Evolutionary conservation across 148 eudicot species (phyloP).

Genomic region (Arbutus unedo): DNA sequence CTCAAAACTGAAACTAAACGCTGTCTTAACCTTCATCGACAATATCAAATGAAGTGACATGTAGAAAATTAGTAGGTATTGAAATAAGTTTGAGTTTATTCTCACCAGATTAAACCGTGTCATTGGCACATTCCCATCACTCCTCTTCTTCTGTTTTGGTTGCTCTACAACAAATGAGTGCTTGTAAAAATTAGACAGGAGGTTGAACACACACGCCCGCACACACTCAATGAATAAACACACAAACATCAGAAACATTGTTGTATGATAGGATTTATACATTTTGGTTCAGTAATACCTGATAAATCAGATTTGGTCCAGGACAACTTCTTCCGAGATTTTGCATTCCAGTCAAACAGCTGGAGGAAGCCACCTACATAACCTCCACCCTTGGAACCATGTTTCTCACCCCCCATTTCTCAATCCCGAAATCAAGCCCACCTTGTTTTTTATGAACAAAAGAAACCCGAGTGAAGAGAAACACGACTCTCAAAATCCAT

Average conservation of each 20-base stretch:
- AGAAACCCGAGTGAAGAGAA: slow-evolving; percentile 5
- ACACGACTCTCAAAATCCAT: slow-evolving; percentile 13
- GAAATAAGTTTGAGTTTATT: slow-evolving; percentile 7
- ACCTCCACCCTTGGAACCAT: slow-evolving; percentile 65
- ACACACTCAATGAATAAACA: not conserved
- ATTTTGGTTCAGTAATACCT: slow-evolving; percentile 37
- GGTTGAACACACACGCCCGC: not conserved
- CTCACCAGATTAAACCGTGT: slow-evolving; percentile 58
- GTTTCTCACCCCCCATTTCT: slow-evolving; percentile 71
- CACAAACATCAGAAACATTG: not conserved
- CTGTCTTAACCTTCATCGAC: no score
- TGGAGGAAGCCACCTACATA: slow-evolving; percentile 92
- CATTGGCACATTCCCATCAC: slow-evolving; percentile 56
- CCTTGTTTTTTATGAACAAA: slow-evolving; percentile 16
- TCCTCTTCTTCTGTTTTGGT: slow-evolving; percentile 65
- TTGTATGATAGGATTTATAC: not conserved
- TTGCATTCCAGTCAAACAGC: slow-evolving; percentile 96
- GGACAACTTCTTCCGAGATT: slow-evolving; percentile 89
- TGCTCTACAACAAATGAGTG: slow-evolving; percentile 43
- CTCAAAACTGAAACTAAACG: not conserved
- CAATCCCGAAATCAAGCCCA: slow-evolving; percentile 15
- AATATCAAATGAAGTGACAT: not conserved
- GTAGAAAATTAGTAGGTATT: not conserved
- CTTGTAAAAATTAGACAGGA: slow-evolving; percentile 11
- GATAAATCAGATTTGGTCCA: slow-evolving; percentile 68